Percentiles rank a stretch among this genome's conserved stretches.
Conservation (phyloP, 192 early-diverging fungal species). For the Pilobolus umbonatus region DNA sequence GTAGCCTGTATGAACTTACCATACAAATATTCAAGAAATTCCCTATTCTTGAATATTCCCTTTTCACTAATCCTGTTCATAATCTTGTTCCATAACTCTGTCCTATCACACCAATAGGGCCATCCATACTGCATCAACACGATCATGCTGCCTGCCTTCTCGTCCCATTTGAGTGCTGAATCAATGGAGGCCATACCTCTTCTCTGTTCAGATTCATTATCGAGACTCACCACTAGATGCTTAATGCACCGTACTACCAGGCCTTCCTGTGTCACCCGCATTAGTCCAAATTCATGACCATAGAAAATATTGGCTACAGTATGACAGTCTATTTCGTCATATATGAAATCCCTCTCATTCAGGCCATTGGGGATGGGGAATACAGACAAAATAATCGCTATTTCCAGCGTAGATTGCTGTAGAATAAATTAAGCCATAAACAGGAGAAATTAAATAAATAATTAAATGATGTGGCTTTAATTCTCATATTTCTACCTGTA, state of each 20-base stretch:
- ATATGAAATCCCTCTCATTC: conserved; percentile 26
- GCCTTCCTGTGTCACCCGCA: conserved; percentile 29
- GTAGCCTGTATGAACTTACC: conserved; percentile 7
- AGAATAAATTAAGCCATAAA: not conserved
- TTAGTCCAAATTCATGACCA: conserved; percentile 29
- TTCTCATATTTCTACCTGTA: conserved; percentile 20
- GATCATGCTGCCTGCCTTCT: conserved; percentile 29
- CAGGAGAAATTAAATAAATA: not conserved
- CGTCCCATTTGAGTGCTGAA: conserved; percentile 33
- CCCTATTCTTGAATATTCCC: conserved; percentile 27
- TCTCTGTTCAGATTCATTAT: conserved; percentile 23
- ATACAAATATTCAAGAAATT: conserved; percentile 31
- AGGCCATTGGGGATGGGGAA: conserved; percentile 27
- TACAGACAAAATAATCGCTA: conserved; percentile 33
- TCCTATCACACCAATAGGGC: conserved; percentile 29
- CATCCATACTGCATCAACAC: conserved; percentile 37
- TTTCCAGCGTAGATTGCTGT: conserved; percentile 35
- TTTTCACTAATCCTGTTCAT: conserved; percentile 30
- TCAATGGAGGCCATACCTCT: conserved; percentile 32
- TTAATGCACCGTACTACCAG: conserved; percentile 34
- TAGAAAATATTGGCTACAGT: conserved; percentile 19
- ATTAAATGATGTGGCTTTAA: not conserved
- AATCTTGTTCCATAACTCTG: conserved; percentile 28
- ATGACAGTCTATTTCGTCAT: conserved; percentile 29
- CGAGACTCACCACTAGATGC: conserved; percentile 30